Evolutionary conservation across 768 basidiomycete genomes (phyloP), one percentile per base, ranked within the genome.

Genomic region (Pleurotus platypus): DNA sequence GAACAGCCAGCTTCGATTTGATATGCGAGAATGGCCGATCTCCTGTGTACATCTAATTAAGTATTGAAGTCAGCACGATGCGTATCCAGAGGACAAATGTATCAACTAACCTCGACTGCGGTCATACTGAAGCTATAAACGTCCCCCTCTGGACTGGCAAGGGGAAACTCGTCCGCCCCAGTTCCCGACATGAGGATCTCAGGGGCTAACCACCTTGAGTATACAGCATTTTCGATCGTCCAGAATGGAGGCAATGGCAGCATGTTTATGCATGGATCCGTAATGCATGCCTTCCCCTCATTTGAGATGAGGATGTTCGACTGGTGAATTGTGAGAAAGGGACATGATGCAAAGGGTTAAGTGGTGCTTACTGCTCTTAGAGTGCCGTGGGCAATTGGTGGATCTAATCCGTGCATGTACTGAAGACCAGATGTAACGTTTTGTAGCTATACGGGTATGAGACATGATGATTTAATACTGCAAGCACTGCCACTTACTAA

Each of bases 191-290:
- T 22, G 16, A 53, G 51, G n/a, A 53, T 39, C 51, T 53, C 51
- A 53, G 51, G 51, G 18, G 51, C 51, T n/a, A 53, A 7, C 51
- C 51, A 53, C 39, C 51, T 53, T 18, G 39, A 35, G 24, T 53
- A 53, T 18, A 53, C 51, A 42, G 38, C 38, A 53, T 53, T 53
- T 22, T 53, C 51, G n/a, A 53, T 53, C 4, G 51, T 53, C 51
- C 51, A 53, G 38, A 30, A 26, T 9, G 51, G 39, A 20, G 51
- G 51, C 37, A 40, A 24, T 13, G 51, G 51, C 5, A 53, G 37
- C 51, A 53, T 53, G 51, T 53, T 53, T 9, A 53, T 39, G 20
- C 51, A 53, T 24, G 51, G 30, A 24, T 53, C 51, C 5, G 51
- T n/a, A 18, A 53, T 53, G 20, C 51, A 53, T 8, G 51, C 51